Evolutionary conservation across 768 basidiomycete genomes (phyloP), one percentile per base, ranked within the genome.

Genomic region (Nevesoporus exiguus): DNA sequence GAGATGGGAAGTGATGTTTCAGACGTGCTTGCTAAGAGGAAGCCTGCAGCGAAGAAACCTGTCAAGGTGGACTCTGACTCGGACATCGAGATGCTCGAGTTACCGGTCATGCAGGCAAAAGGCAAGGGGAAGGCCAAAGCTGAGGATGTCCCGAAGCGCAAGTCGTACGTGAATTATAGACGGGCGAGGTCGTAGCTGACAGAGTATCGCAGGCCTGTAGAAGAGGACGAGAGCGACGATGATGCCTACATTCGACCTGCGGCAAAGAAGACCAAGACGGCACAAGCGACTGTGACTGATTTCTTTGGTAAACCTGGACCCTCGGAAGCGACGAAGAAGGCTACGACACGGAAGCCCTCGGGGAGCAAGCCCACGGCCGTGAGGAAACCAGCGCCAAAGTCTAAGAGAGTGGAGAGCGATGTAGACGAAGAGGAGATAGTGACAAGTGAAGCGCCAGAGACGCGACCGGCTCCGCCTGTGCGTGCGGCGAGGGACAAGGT

Each of bases 361-460:
- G 77, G 78, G 65, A 82, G 73, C 64, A 84, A 81, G 73, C 76
- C 80, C 4, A 83, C 80, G 36, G 80, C 79, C 56, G 65, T 73
- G 49, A 86, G 83, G 73, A 85, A 82, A 63, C 67, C 71, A 24
- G 58, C 68, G 17, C 51, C 74, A 22, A 77, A 75, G 67, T 10
- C n/a, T n/a, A n/a, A n/a, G 61, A 65, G 65, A 33, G 68, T 70
- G 19, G 71, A 70, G 30, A 71, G 71, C 33, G 77, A 78, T 24
- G 76, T 77, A 44, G 78, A 80, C 10, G 68, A 42, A 44, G 78
- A 80, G 9, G 68, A 42, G 37, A 10, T 61, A n/a, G 27, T 67
- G n/a, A 67, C 75, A 56, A 77, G 79, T 37, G 79, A 77, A 11
- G 60, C 73, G 17, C 72, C 72, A 7, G 78, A 78, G 40, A 54